Evolutionary conservation across 306 rosid genomes (phyloP).

Genomic region (Aeschynomene evenia): DNA sequence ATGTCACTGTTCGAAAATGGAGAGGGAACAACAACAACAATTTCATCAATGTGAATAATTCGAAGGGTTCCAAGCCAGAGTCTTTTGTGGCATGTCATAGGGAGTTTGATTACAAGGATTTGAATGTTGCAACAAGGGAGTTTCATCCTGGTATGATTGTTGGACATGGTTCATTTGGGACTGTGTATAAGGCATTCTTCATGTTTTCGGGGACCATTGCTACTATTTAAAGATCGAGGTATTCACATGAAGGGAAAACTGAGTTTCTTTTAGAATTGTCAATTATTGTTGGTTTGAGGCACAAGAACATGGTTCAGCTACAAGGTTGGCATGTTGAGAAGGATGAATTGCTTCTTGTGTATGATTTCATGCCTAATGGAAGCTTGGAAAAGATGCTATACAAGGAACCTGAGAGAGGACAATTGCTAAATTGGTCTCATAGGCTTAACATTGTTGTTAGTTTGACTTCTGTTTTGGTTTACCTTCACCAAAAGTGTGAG

Average conservation of each 20-base stretch:
- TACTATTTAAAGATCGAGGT: conserved; percentile 38
- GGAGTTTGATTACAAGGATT: conserved; percentile 63
- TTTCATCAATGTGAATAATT: neutral
- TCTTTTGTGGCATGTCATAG: conserved; percentile 54
- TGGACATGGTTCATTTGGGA: conserved; percentile 83
- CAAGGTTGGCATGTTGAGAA: conserved; percentile 89
- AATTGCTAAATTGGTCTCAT: conserved; percentile 50
- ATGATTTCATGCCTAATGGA: conserved; percentile 71
- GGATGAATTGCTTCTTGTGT: conserved; percentile 69
- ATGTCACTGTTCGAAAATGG: conserved; percentile 47
- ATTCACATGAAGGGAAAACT: conserved; percentile 31
- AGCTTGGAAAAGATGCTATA: conserved; percentile 54
- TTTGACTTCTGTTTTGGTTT: conserved; percentile 67
- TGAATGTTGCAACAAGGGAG: conserved; percentile 62
- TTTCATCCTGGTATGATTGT: conserved; percentile 71
- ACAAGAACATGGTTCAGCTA: conserved; percentile 79
- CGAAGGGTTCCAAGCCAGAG: conserved; percentile 44
- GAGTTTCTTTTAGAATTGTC: conserved; percentile 37
- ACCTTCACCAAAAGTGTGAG: conserved; percentile 78
- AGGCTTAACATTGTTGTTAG: conserved; percentile 66
- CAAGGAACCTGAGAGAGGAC: conserved; percentile 38
- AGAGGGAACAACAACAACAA: neutral
- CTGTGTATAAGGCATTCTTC: conserved; percentile 75
- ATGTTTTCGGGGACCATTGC: conserved; percentile 47
- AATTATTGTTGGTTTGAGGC: conserved; percentile 68